These are phyloP conservation scores for Trypanosoma melophagium DNA, from an alignment of 208 protist genomes.

Conservation along the genomic window DNA sequence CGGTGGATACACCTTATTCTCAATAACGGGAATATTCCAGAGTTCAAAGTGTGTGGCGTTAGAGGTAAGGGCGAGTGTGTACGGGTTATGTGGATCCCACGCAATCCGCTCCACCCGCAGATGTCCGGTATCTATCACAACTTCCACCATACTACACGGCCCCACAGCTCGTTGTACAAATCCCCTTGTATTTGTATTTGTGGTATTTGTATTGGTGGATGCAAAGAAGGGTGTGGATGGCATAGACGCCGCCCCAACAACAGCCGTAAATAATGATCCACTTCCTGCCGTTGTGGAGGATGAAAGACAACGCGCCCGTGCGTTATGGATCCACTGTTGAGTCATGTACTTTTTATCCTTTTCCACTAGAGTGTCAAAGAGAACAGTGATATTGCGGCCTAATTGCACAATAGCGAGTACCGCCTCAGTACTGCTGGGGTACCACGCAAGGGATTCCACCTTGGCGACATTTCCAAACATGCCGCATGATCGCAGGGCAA, in stretches of 20 bases:
- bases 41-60: constrained; percentile 78
- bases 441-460: constrained; percentile 75
- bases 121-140: constrained; percentile 69
- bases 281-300: constrained; percentile 44
- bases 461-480: constrained; percentile 65
- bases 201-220: neutral
- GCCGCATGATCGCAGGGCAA: constrained; percentile 54
- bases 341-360: constrained; percentile 59
- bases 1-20: constrained; percentile 47
- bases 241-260: constrained; percentile 28
- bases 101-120: constrained; percentile 70
- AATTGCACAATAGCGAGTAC: constrained; percentile 79
- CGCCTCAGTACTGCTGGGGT: constrained; percentile 63
- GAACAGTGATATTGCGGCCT: constrained; percentile 54
- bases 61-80: constrained; percentile 82
- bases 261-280: constrained; percentile 42
- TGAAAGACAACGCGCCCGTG: constrained; percentile 39
- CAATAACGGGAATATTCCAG: constrained; percentile 62
- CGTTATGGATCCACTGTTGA: constrained; percentile 68
- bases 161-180: constrained; percentile 16
- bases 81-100: constrained; percentile 83
- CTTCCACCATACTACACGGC: constrained; percentile 59
- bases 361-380: constrained; percentile 70
- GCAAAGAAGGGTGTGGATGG: constrained; percentile 25
- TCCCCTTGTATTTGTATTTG: neutral